Percentiles rank a stretch among this genome's conserved stretches.
These are phyloP conservation scores for Salvia miltiorrhiza DNA, from an alignment of 257 asterid genomes.

Conservation along the genomic window DNA sequence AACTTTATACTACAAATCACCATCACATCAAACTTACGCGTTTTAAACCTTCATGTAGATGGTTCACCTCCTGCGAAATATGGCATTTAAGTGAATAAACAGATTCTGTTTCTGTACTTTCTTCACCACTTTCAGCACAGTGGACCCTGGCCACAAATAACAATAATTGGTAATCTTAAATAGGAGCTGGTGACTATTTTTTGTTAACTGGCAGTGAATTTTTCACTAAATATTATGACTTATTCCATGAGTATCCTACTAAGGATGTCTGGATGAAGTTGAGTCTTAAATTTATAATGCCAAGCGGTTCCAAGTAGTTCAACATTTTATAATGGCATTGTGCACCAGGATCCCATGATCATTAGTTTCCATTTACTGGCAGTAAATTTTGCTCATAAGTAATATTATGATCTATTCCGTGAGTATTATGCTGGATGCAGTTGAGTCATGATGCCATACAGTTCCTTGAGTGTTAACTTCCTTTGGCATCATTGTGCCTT, in stretches of 20 bases:
- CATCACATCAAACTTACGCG: conserved; percentile 55
- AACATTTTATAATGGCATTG: not conserved
- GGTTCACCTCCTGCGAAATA: conserved; percentile 98
- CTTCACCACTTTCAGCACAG: conserved; percentile 99
- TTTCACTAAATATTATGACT: no score
- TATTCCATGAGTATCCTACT: no score
- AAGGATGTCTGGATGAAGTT: no score
- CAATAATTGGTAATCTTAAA: conserved; percentile 6
- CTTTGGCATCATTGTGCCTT: no score
- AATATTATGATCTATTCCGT: not conserved
- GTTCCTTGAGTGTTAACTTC: no score
- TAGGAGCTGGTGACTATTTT: not conserved
- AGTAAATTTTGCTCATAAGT: not conserved
- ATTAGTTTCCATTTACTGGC: not conserved
- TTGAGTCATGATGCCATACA: not conserved
- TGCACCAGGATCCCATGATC: conserved; percentile 9
- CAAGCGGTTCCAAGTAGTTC: not conserved
- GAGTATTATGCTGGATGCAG: not conserved
- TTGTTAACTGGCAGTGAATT: no score
- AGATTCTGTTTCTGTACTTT: conserved; percentile 82
- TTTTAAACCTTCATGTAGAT: conserved; percentile 93
- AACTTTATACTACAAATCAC: conserved; percentile 9
- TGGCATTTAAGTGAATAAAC: conserved; percentile 96
- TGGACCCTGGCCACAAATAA: conserved; percentile 67
- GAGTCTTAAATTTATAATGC: no score